These are phyloP conservation scores for Leptoxyphium fumago DNA, from an alignment of 2,329 filamentous ascomycete species.

Conservation along the genomic window DNA sequence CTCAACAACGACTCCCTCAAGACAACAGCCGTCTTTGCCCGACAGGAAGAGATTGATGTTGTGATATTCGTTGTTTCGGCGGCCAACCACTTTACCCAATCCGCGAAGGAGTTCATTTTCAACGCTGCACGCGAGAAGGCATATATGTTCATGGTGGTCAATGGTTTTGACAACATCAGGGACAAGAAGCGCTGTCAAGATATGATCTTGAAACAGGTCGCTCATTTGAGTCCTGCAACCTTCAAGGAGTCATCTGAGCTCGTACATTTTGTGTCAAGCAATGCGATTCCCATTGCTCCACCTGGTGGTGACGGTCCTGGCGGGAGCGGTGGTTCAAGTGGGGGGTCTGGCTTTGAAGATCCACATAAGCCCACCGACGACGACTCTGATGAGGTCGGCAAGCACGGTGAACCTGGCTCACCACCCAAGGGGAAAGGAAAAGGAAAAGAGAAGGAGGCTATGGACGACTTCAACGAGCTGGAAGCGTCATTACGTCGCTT, in stretches of 20 bases:
- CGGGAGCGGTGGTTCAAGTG: slow-evolving; percentile 18
- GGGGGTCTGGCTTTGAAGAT: slow-evolving; percentile 22
- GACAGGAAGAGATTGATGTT: slow-evolving; percentile 96
- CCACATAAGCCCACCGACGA: slow-evolving; percentile 27
- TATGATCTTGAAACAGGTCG: slow-evolving; percentile 82
- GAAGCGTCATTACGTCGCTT: slow-evolving; percentile 83
- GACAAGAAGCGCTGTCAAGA: slow-evolving; percentile 86
- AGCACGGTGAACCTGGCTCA: slow-evolving; percentile 32
- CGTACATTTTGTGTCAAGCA: slow-evolving; percentile 96
- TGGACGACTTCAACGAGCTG: slow-evolving; percentile 76
- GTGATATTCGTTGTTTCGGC: slow-evolving; percentile 97
- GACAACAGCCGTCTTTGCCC: slow-evolving; percentile 90
- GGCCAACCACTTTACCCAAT: slow-evolving; percentile 93
- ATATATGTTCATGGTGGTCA: slow-evolving; percentile 98
- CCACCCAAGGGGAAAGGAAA: slow-evolving; percentile 55
- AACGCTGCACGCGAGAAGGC: slow-evolving; percentile 93
- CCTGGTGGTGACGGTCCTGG: slow-evolving; percentile 43
- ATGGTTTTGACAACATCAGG: slow-evolving; percentile 85
- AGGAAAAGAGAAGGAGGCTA: slow-evolving; percentile 60
- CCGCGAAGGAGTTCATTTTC: slow-evolving; percentile 94
- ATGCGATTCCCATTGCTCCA: slow-evolving; percentile 66
- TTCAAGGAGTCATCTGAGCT: slow-evolving; percentile 85
- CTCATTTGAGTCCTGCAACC: slow-evolving; percentile 75
- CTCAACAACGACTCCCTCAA: slow-evolving; percentile 93
- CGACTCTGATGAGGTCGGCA: slow-evolving; percentile 41